Conservation (phyloP, 257 asterid genomes). For the Datura wrightii region DNA sequence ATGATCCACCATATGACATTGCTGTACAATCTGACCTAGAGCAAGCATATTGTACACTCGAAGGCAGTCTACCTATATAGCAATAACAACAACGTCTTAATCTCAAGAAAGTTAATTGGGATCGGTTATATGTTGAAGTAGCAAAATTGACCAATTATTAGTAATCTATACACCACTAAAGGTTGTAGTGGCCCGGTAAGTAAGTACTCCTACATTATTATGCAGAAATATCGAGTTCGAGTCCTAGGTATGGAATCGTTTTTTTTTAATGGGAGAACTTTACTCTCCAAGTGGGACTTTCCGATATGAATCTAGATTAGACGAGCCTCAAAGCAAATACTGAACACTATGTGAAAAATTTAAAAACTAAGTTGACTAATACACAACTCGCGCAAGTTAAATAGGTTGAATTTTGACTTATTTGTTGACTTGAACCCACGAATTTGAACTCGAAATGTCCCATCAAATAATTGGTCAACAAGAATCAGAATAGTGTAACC, state of each 20-base stretch:
- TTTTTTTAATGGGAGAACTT: too few relatives aligned
- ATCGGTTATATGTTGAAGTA: neutral
- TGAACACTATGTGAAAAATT: neutral
- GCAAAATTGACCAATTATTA: neutral
- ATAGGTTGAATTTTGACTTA: neutral
- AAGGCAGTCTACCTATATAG: neutral
- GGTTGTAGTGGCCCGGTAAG: neutral
- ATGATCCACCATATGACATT: slow-evolving; percentile 37
- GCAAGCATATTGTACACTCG: slow-evolving; percentile 30
- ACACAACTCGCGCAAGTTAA: neutral
- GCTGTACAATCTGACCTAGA: slow-evolving; percentile 34
- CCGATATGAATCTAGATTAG: too few relatives aligned
- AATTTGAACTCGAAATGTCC: neutral
- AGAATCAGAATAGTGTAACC: neutral
- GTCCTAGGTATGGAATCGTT: neutral
- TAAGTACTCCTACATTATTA: neutral
- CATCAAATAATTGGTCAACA: neutral
- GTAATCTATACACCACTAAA: neutral
- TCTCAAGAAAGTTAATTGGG: neutral
- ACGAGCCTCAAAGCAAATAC: neutral
- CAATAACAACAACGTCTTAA: neutral
- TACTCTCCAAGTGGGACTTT: neutral
- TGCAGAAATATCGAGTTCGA: neutral
- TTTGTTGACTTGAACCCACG: neutral
- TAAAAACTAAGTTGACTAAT: neutral